Evolutionary conservation across 345 rosid species (phyloP).

Genomic region (Citrus reticulata): DNA sequence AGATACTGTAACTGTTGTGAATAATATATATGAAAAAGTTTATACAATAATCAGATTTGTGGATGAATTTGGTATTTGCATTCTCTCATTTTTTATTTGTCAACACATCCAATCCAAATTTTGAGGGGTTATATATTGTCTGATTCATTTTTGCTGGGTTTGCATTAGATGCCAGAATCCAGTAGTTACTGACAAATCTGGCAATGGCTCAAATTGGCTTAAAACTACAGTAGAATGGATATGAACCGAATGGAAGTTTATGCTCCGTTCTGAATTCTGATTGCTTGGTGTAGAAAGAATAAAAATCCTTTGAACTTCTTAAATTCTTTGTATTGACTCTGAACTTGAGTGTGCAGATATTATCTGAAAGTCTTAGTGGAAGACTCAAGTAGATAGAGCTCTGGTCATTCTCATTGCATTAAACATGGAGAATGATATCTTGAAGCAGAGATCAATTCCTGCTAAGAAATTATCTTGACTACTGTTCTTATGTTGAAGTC

Average conservation of each 20-base stretch:
- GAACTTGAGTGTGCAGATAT: background rate
- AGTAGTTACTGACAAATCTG: background rate
- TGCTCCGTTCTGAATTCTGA: background rate
- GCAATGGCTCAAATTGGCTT: background rate
- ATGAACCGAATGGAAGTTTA: background rate
- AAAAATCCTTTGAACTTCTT: background rate
- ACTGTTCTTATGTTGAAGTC: background rate
- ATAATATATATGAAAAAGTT: background rate
- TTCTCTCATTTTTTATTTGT: background rate
- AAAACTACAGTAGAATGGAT: background rate
- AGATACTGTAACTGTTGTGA: background rate
- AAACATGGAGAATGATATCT: background rate
- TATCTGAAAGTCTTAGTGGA: background rate
- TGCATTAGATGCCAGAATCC: background rate
- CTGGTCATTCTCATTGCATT: background rate
- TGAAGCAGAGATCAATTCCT: background rate
- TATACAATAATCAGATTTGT: background rate
- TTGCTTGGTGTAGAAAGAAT: background rate
- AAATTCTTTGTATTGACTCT: background rate
- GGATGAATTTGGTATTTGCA: background rate
- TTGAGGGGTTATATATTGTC: background rate
- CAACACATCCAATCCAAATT: background rate
- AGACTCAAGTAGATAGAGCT: background rate
- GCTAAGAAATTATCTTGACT: too few species aligned
- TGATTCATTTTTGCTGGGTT: background rate